phyloP scores from a whole-genome alignment of 78 protist genomes.

The Dictyostelium firmibasis region DNA sequence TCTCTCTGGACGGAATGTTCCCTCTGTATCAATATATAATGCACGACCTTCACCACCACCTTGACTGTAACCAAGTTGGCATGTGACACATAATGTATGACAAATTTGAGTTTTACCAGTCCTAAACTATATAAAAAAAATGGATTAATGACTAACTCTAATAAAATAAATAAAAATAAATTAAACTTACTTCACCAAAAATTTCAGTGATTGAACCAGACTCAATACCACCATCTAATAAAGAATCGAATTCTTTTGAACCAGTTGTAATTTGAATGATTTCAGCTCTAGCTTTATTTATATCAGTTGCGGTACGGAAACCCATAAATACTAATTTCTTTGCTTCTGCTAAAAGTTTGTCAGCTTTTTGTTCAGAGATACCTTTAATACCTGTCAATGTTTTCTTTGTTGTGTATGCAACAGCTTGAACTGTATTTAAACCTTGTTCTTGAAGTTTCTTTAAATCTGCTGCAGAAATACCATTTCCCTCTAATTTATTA shows the following conservation, averaged over 20 bases:
- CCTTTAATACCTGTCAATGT: constrained; percentile 93
- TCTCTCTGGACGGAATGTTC: constrained; percentile 99
- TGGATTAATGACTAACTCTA: neutral
- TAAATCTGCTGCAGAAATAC: constrained; percentile 93
- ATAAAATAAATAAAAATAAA: neutral
- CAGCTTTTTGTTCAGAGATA: constrained; percentile 97
- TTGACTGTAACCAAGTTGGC: constrained; percentile 85
- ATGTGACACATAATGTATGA: constrained; percentile 99
- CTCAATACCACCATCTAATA: constrained; percentile 98
- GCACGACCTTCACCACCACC: constrained; percentile 99
- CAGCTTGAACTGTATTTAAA: constrained; percentile 95
- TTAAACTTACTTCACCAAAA: constrained; percentile 95
- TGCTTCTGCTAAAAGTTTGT: constrained; percentile 94
- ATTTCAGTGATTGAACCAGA: constrained; percentile 99
- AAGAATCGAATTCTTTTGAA: constrained; percentile 94
- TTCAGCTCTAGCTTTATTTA: constrained; percentile 84
- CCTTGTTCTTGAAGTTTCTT: constrained; percentile 96
- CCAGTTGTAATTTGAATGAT: constrained; percentile 95
- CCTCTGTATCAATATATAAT: constrained; percentile 99
- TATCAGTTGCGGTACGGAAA: constrained; percentile 96
- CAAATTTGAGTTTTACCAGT: constrained; percentile 99
- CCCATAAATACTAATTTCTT: constrained; percentile 95
- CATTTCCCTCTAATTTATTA: constrained; percentile 84
- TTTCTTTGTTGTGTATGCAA: constrained; percentile 94
- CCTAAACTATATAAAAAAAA: constrained; percentile 82